Conservation (phyloP, 2,329 filamentous ascomycete genomes). For the Pestalotiopsis fici region DNA sequence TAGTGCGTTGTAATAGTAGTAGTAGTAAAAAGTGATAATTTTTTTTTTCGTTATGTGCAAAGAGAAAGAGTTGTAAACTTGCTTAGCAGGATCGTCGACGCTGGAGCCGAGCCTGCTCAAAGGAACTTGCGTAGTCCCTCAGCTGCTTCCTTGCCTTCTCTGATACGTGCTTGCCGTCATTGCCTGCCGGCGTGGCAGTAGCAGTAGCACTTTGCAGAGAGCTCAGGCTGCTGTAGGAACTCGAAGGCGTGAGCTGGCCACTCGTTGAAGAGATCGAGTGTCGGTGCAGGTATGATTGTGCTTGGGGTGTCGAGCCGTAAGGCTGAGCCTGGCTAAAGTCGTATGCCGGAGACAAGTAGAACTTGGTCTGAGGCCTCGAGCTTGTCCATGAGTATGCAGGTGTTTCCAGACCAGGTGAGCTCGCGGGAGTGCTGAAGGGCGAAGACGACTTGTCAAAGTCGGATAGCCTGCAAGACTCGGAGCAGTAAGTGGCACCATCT, state of each 20-base stretch:
- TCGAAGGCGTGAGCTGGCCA: constrained; percentile 66
- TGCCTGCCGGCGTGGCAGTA: constrained; percentile 30
- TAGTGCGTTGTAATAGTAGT: constrained; percentile 10
- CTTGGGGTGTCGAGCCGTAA: constrained; percentile 52
- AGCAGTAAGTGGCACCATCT: constrained; percentile 83
- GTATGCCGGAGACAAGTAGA: constrained; percentile 74
- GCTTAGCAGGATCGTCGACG: constrained; percentile 57
- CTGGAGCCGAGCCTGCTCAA: constrained; percentile 74
- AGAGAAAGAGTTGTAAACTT: neutral
- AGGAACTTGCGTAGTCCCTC: constrained; percentile 82
- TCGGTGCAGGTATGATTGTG: constrained; percentile 38
- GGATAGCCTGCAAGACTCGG: constrained; percentile 84
- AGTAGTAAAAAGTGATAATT: constrained; percentile 1
- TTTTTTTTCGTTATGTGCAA: neutral
- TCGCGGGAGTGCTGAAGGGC: constrained; percentile 57
- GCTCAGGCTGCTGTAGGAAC: constrained; percentile 81
- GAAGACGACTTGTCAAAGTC: constrained; percentile 74
- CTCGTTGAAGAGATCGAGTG: constrained; percentile 33
- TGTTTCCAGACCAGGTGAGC: constrained; percentile 54
- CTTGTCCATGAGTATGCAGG: constrained; percentile 53
- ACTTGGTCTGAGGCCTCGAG: constrained; percentile 43
- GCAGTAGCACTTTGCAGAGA: constrained; percentile 70
- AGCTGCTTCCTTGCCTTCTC: constrained; percentile 79
- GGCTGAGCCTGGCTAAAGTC: constrained; percentile 69
- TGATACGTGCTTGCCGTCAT: constrained; percentile 62